These are phyloP conservation scores for Irpex sp. DNA, from an alignment of 1,284 basidiomycete species.

Conservation along the genomic window DNA sequence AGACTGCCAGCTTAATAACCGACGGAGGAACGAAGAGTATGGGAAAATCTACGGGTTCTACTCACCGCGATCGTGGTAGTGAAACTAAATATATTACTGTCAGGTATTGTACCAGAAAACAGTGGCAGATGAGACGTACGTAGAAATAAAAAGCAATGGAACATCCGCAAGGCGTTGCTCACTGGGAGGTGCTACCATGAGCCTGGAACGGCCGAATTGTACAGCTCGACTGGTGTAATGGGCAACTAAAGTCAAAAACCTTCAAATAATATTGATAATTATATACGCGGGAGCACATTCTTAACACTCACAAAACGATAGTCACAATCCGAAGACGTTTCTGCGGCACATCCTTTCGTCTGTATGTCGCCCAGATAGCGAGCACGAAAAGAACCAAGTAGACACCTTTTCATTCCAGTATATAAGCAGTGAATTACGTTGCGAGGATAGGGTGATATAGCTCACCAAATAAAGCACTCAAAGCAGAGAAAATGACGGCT, in stretches of 20 bases:
- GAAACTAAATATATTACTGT: neutral
- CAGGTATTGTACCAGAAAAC: neutral
- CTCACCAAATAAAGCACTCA: constrained; percentile 5
- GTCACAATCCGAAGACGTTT: constrained; percentile 15
- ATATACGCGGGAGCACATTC: neutral
- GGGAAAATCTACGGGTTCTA: neutral
- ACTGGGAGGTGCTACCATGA: neutral
- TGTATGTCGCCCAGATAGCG: constrained; percentile 17
- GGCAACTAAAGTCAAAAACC: constrained; percentile 1
- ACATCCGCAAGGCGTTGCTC: neutral
- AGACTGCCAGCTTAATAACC: neutral
- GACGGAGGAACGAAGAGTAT: neutral
- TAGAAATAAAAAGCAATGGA: neutral
- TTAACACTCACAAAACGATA: neutral
- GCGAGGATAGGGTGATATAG: neutral
- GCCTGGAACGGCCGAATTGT: neutral
- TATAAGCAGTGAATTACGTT: neutral
- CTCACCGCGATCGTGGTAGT: constrained; percentile 7
- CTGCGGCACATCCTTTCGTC: neutral
- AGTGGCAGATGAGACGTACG: neutral
- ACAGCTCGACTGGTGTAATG: constrained; percentile 3
- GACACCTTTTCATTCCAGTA: constrained; percentile 11
- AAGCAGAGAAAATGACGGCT: neutral
- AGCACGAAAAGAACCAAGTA: constrained; percentile 18
- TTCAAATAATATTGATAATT: neutral